phyloP scores from a whole-genome alignment of 495 filamentous ascomycete species.

The Neurospora terricola region DNA sequence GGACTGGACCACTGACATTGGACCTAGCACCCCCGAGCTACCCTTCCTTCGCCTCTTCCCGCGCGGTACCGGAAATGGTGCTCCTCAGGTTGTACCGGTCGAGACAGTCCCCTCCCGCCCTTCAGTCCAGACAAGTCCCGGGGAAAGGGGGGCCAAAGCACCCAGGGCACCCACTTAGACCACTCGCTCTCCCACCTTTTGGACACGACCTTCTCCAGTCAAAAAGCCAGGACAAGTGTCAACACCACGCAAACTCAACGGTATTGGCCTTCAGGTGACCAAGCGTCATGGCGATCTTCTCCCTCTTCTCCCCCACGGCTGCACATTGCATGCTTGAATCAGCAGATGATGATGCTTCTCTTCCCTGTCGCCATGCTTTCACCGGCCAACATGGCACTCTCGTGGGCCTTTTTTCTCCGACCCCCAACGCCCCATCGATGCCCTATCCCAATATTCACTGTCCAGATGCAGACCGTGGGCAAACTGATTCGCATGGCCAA shows the following conservation, averaged over 20 bases:
- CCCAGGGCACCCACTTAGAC: neutral
- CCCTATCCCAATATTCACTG: neutral
- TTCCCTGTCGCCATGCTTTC: slow-evolving; percentile 15
- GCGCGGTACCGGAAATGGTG: slow-evolving; percentile 12
- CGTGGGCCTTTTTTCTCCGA: neutral
- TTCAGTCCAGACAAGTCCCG: neutral
- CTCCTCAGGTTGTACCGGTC: slow-evolving; percentile 6
- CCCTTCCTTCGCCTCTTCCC: slow-evolving; percentile 17
- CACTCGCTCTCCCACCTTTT: neutral
- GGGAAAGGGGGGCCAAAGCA: neutral
- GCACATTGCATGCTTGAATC: neutral
- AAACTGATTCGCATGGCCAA: neutral
- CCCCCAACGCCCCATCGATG: neutral
- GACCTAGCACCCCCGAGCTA: neutral
- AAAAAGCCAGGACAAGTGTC: neutral
- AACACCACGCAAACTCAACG: neutral
- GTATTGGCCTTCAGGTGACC: neutral
- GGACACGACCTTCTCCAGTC: neutral
- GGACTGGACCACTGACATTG: neutral
- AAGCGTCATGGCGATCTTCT: neutral
- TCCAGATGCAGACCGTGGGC: neutral
- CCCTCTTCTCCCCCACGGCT: neutral
- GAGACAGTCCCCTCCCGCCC: neutral
- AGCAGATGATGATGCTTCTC: slow-evolving; percentile 2
- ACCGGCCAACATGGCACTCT: slow-evolving; percentile 1